Evolutionary conservation across 805 yeast species (phyloP).

Genomic region (Candida alai): DNA sequence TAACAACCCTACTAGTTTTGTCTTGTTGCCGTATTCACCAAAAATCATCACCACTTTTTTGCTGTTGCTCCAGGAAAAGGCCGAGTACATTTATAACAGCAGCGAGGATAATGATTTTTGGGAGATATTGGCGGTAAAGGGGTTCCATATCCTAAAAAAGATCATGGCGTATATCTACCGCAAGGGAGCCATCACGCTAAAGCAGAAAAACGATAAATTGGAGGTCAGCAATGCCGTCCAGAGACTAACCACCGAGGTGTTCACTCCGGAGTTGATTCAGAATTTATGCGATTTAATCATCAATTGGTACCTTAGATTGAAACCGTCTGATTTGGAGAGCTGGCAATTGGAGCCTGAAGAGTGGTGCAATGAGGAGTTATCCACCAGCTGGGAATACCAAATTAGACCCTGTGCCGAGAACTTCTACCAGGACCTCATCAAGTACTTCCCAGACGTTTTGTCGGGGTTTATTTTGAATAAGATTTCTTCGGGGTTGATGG

Average conservation of each 20-base stretch:
- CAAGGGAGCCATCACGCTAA: slow-evolving; percentile 63
- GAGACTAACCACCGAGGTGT: slow-evolving; percentile 49
- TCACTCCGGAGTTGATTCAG: slow-evolving; percentile 53
- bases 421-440: slow-evolving; percentile 71
- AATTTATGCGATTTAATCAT: slow-evolving; percentile 65
- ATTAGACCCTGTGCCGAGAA: slow-evolving; percentile 84
- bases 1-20: slow-evolving; percentile 64
- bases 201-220: slow-evolving; percentile 58
- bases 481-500: slow-evolving; percentile 42
- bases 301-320: slow-evolving; percentile 67
- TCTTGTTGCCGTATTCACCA: slow-evolving; percentile 60
- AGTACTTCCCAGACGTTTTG: slow-evolving; percentile 54
- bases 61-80: slow-evolving; percentile 58
- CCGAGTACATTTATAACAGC: slow-evolving; percentile 58
- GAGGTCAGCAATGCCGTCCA: slow-evolving; percentile 59
- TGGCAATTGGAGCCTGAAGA: slow-evolving; percentile 92
- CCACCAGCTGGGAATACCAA: slow-evolving; percentile 77
- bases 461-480: slow-evolving; percentile 55
- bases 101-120: slow-evolving; percentile 61
- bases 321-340: slow-evolving; percentile 71
- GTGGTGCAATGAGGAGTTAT: slow-evolving; percentile 80
- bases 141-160: slow-evolving; percentile 60
- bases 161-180: slow-evolving; percentile 59
- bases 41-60: slow-evolving; percentile 61
- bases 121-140: slow-evolving; percentile 69